These are phyloP conservation scores for Penicillium goetzii DNA, from an alignment of 495 filamentous ascomycete genomes.

Conservation along the genomic window DNA sequence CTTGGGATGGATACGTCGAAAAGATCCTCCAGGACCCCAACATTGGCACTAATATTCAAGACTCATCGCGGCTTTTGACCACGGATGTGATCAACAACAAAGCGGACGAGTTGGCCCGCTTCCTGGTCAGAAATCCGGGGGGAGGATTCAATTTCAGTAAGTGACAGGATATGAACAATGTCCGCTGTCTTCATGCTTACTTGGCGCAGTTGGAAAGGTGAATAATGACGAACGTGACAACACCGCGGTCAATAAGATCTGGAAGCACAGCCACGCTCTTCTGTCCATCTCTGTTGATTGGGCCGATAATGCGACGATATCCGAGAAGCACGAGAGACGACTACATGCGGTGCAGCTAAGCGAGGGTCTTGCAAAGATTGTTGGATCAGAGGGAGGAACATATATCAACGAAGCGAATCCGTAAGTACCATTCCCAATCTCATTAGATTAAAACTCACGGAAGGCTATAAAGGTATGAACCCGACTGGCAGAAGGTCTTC, in stretches of 20 bases:
- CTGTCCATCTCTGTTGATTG: neutral
- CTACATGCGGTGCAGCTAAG: neutral
- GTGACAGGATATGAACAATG: neutral
- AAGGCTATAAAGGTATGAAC: neutral
- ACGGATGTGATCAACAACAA: neutral
- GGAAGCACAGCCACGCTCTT: neutral
- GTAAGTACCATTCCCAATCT: neutral
- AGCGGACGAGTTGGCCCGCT: neutral
- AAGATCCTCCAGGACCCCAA: slow-evolving; percentile 3
- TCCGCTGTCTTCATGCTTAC: neutral
- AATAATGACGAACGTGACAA: neutral
- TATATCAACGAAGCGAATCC: slow-evolving; percentile 1
- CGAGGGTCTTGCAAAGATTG: neutral
- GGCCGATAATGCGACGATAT: slow-evolving; percentile 1
- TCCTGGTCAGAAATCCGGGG: neutral
- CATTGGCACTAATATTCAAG: neutral
- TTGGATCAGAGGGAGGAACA: neutral
- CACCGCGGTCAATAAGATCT: slow-evolving; percentile 2
- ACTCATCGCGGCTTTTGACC: neutral
- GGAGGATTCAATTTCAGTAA: slow-evolving; percentile 2
- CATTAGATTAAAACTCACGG: neutral
- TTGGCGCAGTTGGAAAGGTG: neutral
- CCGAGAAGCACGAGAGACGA: neutral
- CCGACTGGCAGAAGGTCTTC: slow-evolving; percentile 11
- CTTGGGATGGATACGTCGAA: neutral